Percentiles rank a stretch among this genome's conserved stretches.
phyloP scores from a whole-genome alignment of 768 basidiomycete species.

The Mycena pura region DNA sequence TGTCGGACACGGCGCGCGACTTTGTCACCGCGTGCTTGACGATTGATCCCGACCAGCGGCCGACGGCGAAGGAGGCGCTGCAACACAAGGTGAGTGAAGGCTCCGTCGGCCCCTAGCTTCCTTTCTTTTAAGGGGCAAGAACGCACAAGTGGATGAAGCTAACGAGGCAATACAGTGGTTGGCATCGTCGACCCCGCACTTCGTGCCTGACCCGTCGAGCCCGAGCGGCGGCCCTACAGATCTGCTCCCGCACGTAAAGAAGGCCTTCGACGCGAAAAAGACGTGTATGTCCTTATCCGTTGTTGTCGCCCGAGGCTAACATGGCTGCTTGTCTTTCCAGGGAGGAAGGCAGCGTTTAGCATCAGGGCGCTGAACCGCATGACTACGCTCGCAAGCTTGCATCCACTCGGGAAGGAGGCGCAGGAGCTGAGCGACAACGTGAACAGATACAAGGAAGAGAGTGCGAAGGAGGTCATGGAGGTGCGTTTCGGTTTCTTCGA shows the following conservation, averaged over 20 bases:
- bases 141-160: neutral
- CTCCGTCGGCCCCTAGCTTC: neutral
- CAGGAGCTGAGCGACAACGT: conserved; percentile 65
- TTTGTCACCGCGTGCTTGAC: conserved; percentile 75
- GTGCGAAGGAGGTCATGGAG: conserved; percentile 63
- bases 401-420: conserved; percentile 45
- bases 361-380: conserved; percentile 90
- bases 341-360: conserved; percentile 88
- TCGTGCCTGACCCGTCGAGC: conserved; percentile 54
- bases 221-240: conserved; percentile 70
- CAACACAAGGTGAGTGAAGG: conserved; percentile 58
- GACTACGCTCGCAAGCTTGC: conserved; percentile 59
- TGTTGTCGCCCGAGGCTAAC: neutral
- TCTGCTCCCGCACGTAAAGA: conserved; percentile 89
- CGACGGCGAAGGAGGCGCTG: conserved; percentile 66
- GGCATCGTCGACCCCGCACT: conserved; percentile 70
- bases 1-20: conserved; percentile 63
- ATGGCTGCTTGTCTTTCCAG: conserved; percentile 47
- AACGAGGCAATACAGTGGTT: conserved; percentile 63
- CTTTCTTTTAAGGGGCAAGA: neutral
- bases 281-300: conserved; percentile 64
- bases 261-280: conserved; percentile 86
- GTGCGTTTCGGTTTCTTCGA: conserved; percentile 18
- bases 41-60: conserved; percentile 67
- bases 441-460: conserved; percentile 80